phyloP scores from a whole-genome alignment of 768 basidiomycete species.

The Coprinopsis sp. region DNA sequence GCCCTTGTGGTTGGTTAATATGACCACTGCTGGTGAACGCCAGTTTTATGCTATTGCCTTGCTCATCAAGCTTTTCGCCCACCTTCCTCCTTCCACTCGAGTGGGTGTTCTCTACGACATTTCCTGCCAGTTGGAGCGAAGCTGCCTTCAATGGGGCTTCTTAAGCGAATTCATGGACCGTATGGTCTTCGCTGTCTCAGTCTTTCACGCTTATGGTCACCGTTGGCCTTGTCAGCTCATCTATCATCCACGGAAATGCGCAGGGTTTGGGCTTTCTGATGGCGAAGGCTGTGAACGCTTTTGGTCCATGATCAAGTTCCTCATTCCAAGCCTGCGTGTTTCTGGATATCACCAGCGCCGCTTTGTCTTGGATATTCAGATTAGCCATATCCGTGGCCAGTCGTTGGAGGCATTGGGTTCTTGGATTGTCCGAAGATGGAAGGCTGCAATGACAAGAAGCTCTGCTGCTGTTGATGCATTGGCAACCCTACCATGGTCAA shows the following conservation, averaged over 20 bases:
- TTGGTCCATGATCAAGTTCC: constrained; percentile 25
- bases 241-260: constrained; percentile 30
- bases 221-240: constrained; percentile 34
- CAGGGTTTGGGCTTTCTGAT: too few species aligned
- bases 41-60: constrained; percentile 29
- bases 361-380: background rate
- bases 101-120: constrained; percentile 32
- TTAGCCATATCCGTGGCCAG: background rate
- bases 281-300: constrained; percentile 27
- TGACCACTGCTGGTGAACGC: constrained; percentile 29
- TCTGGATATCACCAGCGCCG: background rate
- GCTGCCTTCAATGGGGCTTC: constrained; percentile 23
- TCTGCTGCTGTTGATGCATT: too few species aligned
- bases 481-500: too few species aligned
- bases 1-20: constrained; percentile 32
- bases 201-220: constrained; percentile 39
- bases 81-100: constrained; percentile 22
- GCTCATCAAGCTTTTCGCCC: constrained; percentile 25
- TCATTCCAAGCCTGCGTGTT: constrained; percentile 11
- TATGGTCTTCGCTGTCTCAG: constrained; percentile 26
- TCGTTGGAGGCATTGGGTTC: background rate
- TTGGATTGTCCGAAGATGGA: background rate
- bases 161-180: constrained; percentile 17
- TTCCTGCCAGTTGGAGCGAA: constrained; percentile 29
- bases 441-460: too few species aligned